These are phyloP conservation scores for Tuber microsphaerosporum DNA, from an alignment of 495 filamentous ascomycete species.

Conservation along the genomic window DNA sequence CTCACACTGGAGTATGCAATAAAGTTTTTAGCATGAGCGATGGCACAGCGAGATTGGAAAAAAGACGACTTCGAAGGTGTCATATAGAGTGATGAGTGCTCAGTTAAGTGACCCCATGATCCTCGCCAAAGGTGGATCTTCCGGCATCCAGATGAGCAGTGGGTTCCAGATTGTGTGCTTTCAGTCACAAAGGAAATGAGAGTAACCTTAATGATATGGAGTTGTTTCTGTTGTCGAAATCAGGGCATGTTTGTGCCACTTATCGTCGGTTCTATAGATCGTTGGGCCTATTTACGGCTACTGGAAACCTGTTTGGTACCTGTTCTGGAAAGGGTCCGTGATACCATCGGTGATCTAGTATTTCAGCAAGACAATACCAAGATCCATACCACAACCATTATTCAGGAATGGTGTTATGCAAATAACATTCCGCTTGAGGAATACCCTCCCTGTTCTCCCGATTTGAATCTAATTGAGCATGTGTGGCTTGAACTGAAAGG, in stretches of 20 bases:
- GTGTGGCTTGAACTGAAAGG: too few species aligned
- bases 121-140: slow-evolving; percentile 18
- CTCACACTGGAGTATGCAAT: slow-evolving; percentile 1
- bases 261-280: slow-evolving; percentile 9
- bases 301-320: background rate
- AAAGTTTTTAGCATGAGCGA: background rate
- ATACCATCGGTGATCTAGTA: too few species aligned
- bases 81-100: slow-evolving; percentile 28
- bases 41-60: slow-evolving; percentile 2
- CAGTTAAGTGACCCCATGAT: slow-evolving; percentile 11
- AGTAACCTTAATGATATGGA: slow-evolving; percentile 20
- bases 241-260: slow-evolving; percentile 5
- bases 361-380: slow-evolving; percentile 27
- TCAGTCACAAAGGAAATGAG: slow-evolving; percentile 6
- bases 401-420: too few species aligned
- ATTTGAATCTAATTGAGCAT: too few species aligned
- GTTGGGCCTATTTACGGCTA: slow-evolving; percentile 7
- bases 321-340: too few species aligned
- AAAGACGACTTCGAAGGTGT: slow-evolving; percentile 19
- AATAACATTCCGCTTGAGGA: too few species aligned
- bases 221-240: slow-evolving; percentile 16
- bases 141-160: slow-evolving; percentile 12
- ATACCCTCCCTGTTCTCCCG: too few species aligned
- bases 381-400: slow-evolving; percentile 10
- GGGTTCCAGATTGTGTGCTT: slow-evolving; percentile 11